Percentiles rank a stretch among this genome's conserved stretches.
Conservation (phyloP, 2,329 filamentous ascomycete genomes). For the Ascosphaera apis region DNA sequence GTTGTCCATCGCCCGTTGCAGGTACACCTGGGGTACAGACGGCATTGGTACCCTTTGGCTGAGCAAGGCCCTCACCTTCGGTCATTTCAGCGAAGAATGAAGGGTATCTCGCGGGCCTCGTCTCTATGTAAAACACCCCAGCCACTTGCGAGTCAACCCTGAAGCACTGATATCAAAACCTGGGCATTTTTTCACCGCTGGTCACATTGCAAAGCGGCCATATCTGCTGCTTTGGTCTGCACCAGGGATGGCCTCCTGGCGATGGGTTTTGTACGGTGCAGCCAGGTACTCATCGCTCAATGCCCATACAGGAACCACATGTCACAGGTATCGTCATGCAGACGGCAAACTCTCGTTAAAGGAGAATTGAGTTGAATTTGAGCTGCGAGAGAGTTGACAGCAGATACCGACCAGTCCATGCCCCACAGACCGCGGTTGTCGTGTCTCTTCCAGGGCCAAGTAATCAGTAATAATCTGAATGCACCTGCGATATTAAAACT, state of each 20-base stretch:
- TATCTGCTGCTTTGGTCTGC: not conserved
- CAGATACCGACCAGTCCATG: not conserved
- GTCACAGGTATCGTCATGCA: not conserved
- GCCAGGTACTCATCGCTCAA: too few species aligned
- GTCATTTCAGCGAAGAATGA: not conserved
- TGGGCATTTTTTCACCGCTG: not conserved
- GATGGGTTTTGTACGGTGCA: too few species aligned
- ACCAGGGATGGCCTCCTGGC: not conserved
- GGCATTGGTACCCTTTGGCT: not conserved
- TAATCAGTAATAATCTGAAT: not conserved
- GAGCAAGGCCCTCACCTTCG: not conserved
- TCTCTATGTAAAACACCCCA: not conserved
- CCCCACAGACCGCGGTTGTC: slow-evolving; percentile 1
- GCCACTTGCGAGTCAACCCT: not conserved
- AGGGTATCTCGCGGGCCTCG: not conserved
- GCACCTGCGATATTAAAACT: not conserved
- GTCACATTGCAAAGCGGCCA: not conserved
- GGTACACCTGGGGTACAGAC: too few species aligned
- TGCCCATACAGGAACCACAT: not conserved
- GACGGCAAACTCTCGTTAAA: not conserved
- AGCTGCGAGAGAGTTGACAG: not conserved
- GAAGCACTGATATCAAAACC: not conserved
- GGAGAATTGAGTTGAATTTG: not conserved
- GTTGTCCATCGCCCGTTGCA: too few species aligned
- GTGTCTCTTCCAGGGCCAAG: slow-evolving; percentile 1